A percentile compares a stretch with the other conserved stretches of the same genome.
Conservation (phyloP, 2,329 filamentous ascomycete genomes). For the Aspergillus sojae region DNA sequence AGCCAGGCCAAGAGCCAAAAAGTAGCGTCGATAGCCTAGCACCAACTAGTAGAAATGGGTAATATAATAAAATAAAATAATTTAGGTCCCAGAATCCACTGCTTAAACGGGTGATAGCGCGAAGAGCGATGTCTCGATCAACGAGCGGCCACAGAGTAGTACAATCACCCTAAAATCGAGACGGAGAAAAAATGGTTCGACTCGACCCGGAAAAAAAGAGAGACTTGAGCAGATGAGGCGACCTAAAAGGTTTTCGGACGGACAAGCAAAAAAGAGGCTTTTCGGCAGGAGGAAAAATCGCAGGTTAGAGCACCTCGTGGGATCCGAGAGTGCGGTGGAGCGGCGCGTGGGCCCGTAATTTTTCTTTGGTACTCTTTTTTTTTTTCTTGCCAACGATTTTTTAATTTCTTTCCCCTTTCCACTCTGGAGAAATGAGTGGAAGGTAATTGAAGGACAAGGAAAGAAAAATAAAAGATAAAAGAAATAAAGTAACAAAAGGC, state of each 20-base stretch:
- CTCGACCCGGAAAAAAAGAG: slow-evolving; percentile 29
- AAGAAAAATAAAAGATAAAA: slow-evolving; percentile 9
- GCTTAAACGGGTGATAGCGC: slow-evolving; percentile 27
- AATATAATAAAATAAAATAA: slow-evolving; percentile 16
- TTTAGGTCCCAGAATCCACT: slow-evolving; percentile 24
- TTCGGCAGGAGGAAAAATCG: slow-evolving; percentile 31
- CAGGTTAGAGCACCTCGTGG: slow-evolving; percentile 38
- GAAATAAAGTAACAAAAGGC: slow-evolving; percentile 6
- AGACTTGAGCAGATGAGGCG: slow-evolving; percentile 31
- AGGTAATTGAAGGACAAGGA: slow-evolving; percentile 3
- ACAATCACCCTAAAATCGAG: slow-evolving; percentile 30
- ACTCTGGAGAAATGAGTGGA: slow-evolving; percentile 2
- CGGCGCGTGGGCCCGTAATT: slow-evolving; percentile 32
- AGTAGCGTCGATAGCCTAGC: slow-evolving; percentile 9
- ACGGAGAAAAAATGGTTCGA: slow-evolving; percentile 28
- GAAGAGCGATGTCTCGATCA: slow-evolving; percentile 27
- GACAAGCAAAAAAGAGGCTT: slow-evolving; percentile 22
- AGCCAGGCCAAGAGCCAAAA: slow-evolving; percentile 16
- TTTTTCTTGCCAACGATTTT: slow-evolving; percentile 7
- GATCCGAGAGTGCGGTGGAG: slow-evolving; percentile 42
- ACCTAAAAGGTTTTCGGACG: slow-evolving; percentile 34
- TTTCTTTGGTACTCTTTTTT: slow-evolving; percentile 19
- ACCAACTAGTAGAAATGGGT: slow-evolving; percentile 14
- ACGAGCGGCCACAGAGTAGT: slow-evolving; percentile 27
- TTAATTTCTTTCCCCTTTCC: background rate